Base-by-base conservation (phyloP, 768 basidiomycete species). In the Rubroboletus pulcherrimus region DNA sequence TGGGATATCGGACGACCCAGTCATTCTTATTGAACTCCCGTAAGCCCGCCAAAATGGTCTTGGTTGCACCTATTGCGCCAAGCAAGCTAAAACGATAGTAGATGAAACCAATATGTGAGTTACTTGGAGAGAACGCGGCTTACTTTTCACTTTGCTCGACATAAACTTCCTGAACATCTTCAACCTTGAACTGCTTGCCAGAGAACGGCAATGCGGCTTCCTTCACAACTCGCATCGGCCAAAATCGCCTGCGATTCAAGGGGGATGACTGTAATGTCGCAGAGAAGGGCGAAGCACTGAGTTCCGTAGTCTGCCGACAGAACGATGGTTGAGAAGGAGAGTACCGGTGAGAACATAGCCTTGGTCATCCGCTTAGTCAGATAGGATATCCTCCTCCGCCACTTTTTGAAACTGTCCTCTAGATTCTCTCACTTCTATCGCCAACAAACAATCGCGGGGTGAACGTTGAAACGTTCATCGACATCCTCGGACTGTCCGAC, bases 1-100 rank as follows among this genome's bases (percentile, higher is more conserved):
- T 81, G 51, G 95, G 95, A 71, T 98, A 98, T 55, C 91, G 78
- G 15, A 98, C 84, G 26, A 90, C 81, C 94, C 93, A 97, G 60
- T 89, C 81, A 38, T 84, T 77, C 74, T 86, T 86, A 75, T 91
- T 97, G 77, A 96, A 97, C 49, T 76, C 75, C 47, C 83, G 81
- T 21, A 98, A 73, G 63, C 87, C 87, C 47, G 71, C 72, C 38
- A 97, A 76, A 43, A 98, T 80, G 11, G 74, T 63, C 63, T 83
- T 81, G 37, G 93, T 85, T 0, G 82, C 77, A 63, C 87, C 83
- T 60, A 97, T 82, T n/a, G 89, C 93, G 49, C 76, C 76, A 31
- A 91, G 79, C 54, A 97, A 77, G 29, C 65, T 63, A 29, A 34
- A 39, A 38, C 7, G n/a, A 54, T n/a, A 26, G 52, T 4, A 17